A percentile compares a stretch with the other conserved stretches of the same genome.
phyloP scores from a whole-genome alignment of 768 basidiomycete species.

The Lepiota brunneoincarnata region DNA sequence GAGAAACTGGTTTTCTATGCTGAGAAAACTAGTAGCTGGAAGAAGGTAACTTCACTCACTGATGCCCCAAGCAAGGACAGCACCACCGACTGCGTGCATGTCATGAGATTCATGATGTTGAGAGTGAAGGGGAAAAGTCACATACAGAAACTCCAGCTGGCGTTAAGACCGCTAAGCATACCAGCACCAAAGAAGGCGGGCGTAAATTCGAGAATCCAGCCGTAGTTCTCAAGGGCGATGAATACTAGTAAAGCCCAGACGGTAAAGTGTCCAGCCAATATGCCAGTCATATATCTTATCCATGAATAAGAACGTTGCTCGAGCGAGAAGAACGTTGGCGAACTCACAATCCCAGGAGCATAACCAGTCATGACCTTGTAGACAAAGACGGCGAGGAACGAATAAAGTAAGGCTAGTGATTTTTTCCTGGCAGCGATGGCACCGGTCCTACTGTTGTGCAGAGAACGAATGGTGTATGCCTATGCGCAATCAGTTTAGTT shows the following conservation, averaged over 20 bases:
- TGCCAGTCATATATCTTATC: slow-evolving; percentile 60
- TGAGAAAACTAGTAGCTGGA: not conserved
- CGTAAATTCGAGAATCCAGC: slow-evolving; percentile 54
- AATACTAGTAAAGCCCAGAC: slow-evolving; percentile 59
- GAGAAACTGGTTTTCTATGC: slow-evolving; percentile 37
- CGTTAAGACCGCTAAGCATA: slow-evolving; percentile 55
- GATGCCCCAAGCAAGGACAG: slow-evolving; percentile 60
- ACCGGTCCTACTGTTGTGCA: slow-evolving; percentile 50
- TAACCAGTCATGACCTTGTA: slow-evolving; percentile 56
- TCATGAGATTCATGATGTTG: not conserved
- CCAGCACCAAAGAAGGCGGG: slow-evolving; percentile 61
- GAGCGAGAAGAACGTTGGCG: no score
- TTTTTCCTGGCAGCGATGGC: slow-evolving; percentile 54
- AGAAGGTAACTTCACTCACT: slow-evolving; percentile 26
- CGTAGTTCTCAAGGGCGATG: slow-evolving; percentile 56
- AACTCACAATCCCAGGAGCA: slow-evolving; percentile 53
- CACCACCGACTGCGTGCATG: slow-evolving; percentile 40
- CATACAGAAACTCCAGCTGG: slow-evolving; percentile 57
- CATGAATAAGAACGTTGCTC: not conserved
- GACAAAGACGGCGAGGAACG: slow-evolving; percentile 45
- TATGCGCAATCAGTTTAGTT: slow-evolving; percentile 9
- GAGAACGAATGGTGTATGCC: slow-evolving; percentile 62
- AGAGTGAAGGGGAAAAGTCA: slow-evolving; percentile 8
- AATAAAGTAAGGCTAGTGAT: slow-evolving; percentile 44
- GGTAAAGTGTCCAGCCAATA: slow-evolving; percentile 57